A percentile compares a stretch with the other conserved stretches of the same genome.
phyloP scores from a whole-genome alignment of 257 asterid species.

The Perilla frutescens region DNA sequence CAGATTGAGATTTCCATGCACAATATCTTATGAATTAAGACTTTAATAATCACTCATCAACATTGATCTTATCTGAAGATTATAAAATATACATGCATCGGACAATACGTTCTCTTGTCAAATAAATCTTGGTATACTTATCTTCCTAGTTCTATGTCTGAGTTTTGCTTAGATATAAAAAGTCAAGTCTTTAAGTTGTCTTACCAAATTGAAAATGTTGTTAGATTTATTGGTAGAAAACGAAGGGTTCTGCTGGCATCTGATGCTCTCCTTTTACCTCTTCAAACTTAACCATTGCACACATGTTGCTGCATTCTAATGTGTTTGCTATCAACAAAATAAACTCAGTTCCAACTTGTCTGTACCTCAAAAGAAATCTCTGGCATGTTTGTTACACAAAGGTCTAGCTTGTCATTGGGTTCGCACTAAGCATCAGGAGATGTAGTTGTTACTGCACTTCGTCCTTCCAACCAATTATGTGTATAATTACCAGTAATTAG shows the following conservation, averaged over 20 bases:
- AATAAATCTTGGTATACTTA: not conserved
- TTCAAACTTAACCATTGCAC: not conserved
- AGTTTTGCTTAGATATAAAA: slow-evolving; percentile 4
- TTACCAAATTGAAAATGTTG: not conserved
- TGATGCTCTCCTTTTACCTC: not conserved
- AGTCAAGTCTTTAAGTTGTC: not conserved
- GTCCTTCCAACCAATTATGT: not conserved
- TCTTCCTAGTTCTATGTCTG: slow-evolving; percentile 5
- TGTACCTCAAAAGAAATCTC: not conserved
- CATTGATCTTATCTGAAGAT: not conserved
- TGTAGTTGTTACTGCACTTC: slow-evolving; percentile 3
- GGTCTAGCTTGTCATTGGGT: not conserved
- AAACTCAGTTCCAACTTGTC: not conserved
- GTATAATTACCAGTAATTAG: not conserved
- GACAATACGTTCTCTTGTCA: not conserved
- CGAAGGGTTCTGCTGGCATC: not conserved
- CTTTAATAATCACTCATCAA: not conserved
- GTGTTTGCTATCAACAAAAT: not conserved
- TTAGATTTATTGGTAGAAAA: not conserved
- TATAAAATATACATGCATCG: not conserved
- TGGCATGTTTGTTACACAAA: not conserved
- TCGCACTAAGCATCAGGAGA: not conserved
- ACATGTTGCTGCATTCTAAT: not conserved
- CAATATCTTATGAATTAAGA: not conserved
- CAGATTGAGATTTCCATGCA: slow-evolving; percentile 1